Conservation (phyloP, 2,329 filamentous ascomycete genomes). For the Microdochium nivale region DNA sequence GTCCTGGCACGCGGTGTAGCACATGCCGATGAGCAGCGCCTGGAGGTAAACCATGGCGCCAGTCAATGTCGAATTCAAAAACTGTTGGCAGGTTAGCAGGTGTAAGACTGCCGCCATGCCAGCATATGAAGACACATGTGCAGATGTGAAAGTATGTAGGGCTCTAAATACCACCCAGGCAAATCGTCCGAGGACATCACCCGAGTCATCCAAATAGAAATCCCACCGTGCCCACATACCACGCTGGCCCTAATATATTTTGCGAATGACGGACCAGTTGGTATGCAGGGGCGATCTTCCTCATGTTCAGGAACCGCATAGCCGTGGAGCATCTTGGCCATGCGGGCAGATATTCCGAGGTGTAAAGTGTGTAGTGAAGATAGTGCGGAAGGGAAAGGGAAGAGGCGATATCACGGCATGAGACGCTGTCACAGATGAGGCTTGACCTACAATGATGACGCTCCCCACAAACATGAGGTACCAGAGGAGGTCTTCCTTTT, state of each 20-base stretch:
- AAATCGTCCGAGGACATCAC: constrained; percentile 44
- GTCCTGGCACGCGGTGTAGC: constrained; percentile 80
- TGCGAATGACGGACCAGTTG: constrained; percentile 58
- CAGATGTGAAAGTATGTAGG: constrained; percentile 42
- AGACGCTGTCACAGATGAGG: neutral
- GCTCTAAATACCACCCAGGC: constrained; percentile 52
- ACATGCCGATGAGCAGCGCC: constrained; percentile 69
- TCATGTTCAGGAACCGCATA: constrained; percentile 81
- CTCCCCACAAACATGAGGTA: constrained; percentile 67
- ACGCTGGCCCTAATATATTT: constrained; percentile 48
- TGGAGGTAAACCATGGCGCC: constrained; percentile 42
- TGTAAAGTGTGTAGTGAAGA: constrained; percentile 34
- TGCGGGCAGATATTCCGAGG: constrained; percentile 70
- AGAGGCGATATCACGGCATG: constrained; percentile 3
- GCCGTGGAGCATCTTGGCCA: constrained; percentile 55
- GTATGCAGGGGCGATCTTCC: constrained; percentile 68
- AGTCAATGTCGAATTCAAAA: constrained; percentile 42
- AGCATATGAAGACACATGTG: neutral
- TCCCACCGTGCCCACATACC: constrained; percentile 70
- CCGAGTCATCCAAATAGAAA: constrained; percentile 62
- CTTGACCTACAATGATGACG: constrained; percentile 67
- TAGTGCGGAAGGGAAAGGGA: constrained; percentile 5
- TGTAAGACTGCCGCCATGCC: constrained; percentile 1
- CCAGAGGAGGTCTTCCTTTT: constrained; percentile 71
- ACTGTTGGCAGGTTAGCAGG: constrained; percentile 26